Evolutionary conservation across 306 rosid genomes (phyloP).

Genomic region (Pyrus betulifolia): DNA sequence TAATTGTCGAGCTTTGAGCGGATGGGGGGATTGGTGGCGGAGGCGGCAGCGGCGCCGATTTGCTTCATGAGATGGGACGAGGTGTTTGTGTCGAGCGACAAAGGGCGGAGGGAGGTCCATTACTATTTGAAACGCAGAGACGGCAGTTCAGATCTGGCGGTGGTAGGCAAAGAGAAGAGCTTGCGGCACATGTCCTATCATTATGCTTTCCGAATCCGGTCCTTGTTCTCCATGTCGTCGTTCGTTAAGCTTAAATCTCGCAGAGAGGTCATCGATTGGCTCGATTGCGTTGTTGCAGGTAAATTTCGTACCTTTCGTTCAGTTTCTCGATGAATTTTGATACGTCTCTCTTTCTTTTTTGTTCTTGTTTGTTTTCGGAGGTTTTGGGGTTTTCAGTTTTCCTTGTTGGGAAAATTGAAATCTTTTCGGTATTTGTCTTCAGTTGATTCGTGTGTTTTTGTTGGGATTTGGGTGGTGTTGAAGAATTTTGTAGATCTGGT

Average conservation of each 20-base stretch:
- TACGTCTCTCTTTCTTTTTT: background rate
- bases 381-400: background rate
- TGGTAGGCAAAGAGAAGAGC: slow-evolving; percentile 72
- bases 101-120: slow-evolving; percentile 67
- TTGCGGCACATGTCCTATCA: slow-evolving; percentile 62
- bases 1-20: background rate
- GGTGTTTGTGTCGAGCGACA: slow-evolving; percentile 42
- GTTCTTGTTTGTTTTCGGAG: no score
- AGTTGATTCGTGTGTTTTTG: background rate
- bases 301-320: background rate
- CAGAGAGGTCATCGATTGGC: slow-evolving; percentile 72
- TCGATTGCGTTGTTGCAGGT: slow-evolving; percentile 66
- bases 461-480: background rate
- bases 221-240: slow-evolving; percentile 12
- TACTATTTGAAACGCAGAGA: slow-evolving; percentile 45
- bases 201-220: slow-evolving; percentile 28
- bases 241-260: slow-evolving; percentile 62
- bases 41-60: slow-evolving; percentile 15
- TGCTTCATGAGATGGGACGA: slow-evolving; percentile 66
- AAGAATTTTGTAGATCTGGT: background rate
- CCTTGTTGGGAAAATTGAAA: background rate
- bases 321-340: background rate
- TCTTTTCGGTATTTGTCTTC: background rate
- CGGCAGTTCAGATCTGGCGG: slow-evolving; percentile 71
- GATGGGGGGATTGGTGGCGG: slow-evolving; percentile 45